A percentile compares a stretch with the other conserved stretches of the same genome.
Conservation (phyloP, 2,329 filamentous ascomycete species). For the Arthrinium puccinioides region DNA sequence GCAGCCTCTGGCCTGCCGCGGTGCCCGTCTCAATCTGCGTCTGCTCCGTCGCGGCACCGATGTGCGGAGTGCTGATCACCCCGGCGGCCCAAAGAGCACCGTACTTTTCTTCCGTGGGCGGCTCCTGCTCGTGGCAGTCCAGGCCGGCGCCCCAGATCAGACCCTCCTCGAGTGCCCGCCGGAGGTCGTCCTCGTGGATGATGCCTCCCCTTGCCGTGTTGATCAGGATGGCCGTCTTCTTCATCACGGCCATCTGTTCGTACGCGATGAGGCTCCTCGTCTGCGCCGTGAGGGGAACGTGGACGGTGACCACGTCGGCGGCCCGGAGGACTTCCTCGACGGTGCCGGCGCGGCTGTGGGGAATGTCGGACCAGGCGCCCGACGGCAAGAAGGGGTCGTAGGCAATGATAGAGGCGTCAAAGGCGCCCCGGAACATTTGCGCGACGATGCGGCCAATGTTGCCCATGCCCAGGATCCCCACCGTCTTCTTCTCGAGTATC, state of each 20-base stretch:
- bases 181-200: constrained; percentile 27
- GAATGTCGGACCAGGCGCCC: constrained; percentile 24
- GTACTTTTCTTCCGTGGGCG: constrained; percentile 27
- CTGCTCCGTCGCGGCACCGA: constrained; percentile 34
- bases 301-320: constrained; percentile 28
- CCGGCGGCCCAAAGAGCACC: constrained; percentile 24
- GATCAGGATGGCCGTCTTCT: constrained; percentile 28
- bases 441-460: constrained; percentile 60
- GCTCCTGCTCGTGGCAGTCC: constrained; percentile 32
- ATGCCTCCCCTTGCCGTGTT: constrained; percentile 33
- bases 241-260: constrained; percentile 25
- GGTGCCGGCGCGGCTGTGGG: constrained; percentile 20
- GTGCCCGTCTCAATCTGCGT: constrained; percentile 22
- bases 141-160: constrained; percentile 31
- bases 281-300: constrained; percentile 26
- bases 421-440: constrained; percentile 51
- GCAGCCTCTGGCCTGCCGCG: constrained; percentile 15
- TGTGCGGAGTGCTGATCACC: constrained; percentile 34
- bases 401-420: constrained; percentile 47
- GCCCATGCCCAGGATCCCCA: constrained; percentile 64
- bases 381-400: constrained; percentile 27
- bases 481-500: constrained; percentile 56
- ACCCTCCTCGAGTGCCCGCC: constrained; percentile 21
- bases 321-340: constrained; percentile 23
- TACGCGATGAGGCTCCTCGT: constrained; percentile 25